Evolutionary conservation across 495 filamentous ascomycete species (phyloP), one percentile per base, ranked within the genome.

Genomic region (Xylaria sp.): DNA sequence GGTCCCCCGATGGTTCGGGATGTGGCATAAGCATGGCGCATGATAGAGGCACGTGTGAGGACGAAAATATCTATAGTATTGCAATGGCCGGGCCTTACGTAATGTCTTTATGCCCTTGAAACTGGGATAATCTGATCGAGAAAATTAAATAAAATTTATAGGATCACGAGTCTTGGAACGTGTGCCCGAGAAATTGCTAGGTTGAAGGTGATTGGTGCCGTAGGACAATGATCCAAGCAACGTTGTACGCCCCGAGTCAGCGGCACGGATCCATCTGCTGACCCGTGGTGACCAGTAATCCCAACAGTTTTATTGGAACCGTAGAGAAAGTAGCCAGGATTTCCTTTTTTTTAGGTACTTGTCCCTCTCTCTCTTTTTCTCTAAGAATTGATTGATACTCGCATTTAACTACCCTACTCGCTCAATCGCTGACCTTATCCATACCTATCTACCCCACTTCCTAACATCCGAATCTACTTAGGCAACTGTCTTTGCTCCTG

Each of bases 1-100:
- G 68, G 19, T 50, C 29, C 17, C 33, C 64, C n/a, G n/a, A 55
- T 9, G 48, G 64, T 67, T 43, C 48, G 35, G 64, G 48, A 35
- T 55, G 64, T 67, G 64, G 61, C 37, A 50, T 65, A 48, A 65
- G 44, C 62, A 24, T 55, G 64, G 48, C 64, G 64, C 64, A 67
- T 67, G 48, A 67, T 67, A 67, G 46, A 67, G 64, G 33, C 63
- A 55, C 46, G 64, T 66, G 44, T 66, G 44, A 24, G 63, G 31
- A 26, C 63, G 31, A 52, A 19, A 66, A 8, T 52, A 37, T 14
- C 41, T 64, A 46, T 66, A 55, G 48, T 2, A 67, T 55, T 40
- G 48, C 62, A 52, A 48, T 37, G 8, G 37, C 37, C 33, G 44
- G 29, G 62, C 31, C 24, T 65, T 29, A 50, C 15, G 44, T 67